phyloP scores from a whole-genome alignment of 139 green algal species.

The Chlorella sorokiniana region DNA sequence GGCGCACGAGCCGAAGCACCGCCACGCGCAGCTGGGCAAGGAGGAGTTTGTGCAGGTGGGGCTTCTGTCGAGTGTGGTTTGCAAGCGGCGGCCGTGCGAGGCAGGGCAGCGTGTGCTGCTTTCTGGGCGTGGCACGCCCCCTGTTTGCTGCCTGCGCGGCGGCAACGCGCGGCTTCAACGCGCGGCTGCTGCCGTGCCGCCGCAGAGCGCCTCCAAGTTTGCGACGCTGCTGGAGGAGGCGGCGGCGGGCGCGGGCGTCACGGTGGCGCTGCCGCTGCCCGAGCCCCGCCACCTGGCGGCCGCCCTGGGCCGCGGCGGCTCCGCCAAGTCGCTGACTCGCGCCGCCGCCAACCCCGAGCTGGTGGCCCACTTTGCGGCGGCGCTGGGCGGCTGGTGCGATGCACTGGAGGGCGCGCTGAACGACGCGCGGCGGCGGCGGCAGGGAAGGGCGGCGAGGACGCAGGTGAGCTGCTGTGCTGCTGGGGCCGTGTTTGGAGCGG shows the following conservation, averaged over 20 bases:
- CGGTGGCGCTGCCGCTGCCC: constrained; percentile 75
- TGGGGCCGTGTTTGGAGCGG: not conserved
- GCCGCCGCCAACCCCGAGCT: constrained; percentile 10
- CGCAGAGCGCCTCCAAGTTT: constrained; percentile 63
- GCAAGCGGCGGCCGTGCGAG: too few species aligned
- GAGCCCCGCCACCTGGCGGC: constrained; percentile 54
- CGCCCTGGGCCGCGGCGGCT: not conserved
- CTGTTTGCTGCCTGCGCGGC: too few species aligned
- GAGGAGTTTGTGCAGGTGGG: constrained; percentile 64
- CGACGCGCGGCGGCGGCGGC: not conserved
- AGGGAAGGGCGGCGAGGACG: constrained; percentile 18
- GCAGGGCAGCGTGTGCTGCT: too few species aligned
- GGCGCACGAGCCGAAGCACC: constrained; percentile 71
- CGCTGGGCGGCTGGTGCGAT: constrained; percentile 49
- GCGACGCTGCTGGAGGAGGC: constrained; percentile 74
- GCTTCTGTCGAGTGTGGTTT: not conserved
- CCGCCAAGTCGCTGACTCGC: constrained; percentile 14
- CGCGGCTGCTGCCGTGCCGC: constrained; percentile 24
- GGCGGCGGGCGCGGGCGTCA: constrained; percentile 58
- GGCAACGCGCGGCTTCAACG: not conserved
- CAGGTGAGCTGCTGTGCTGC: not conserved
- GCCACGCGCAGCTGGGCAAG: constrained; percentile 52
- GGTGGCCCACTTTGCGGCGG: constrained; percentile 24
- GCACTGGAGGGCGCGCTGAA: constrained; percentile 49
- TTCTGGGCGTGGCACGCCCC: not conserved